phyloP scores from a whole-genome alignment of 2,329 filamentous ascomycete species.

The Apiospora aurea region DNA sequence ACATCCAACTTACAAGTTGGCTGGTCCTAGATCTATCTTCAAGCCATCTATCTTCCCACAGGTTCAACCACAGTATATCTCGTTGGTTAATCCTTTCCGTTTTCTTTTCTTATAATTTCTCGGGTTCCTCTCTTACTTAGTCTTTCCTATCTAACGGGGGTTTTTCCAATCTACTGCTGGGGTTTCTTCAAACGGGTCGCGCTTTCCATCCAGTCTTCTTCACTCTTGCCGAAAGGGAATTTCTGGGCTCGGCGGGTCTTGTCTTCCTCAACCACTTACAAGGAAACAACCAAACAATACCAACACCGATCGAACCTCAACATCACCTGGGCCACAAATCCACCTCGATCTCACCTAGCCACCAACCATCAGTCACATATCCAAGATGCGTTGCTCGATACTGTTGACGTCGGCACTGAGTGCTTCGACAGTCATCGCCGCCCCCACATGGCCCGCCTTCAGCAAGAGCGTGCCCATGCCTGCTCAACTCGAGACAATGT shows the following conservation, averaged over 20 bases:
- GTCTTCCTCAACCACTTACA: slow-evolving; percentile 31
- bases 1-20: slow-evolving; percentile 33
- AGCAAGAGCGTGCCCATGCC: slow-evolving; percentile 49
- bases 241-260: too few species aligned
- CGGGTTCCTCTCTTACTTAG: slow-evolving; percentile 14
- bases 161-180: slow-evolving; percentile 28
- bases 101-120: slow-evolving; percentile 32
- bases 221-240: too few species aligned
- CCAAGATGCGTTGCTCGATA: slow-evolving; percentile 23
- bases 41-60: slow-evolving; percentile 28
- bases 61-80: slow-evolving; percentile 26
- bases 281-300: slow-evolving; percentile 28
- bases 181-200: background rate
- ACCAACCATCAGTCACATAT: background rate
- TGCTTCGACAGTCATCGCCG: slow-evolving; percentile 51
- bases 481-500: slow-evolving; percentile 54
- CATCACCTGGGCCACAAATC: background rate
- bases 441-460: slow-evolving; percentile 55
- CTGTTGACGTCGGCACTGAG: slow-evolving; percentile 55
- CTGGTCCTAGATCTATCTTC: slow-evolving; percentile 33
- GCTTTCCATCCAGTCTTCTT: background rate
- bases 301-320: slow-evolving; percentile 23
- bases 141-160: slow-evolving; percentile 32
- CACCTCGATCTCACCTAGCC: background rate
- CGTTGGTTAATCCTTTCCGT: slow-evolving; percentile 36